Conservation (phyloP, 495 filamentous ascomycete genomes). For the Xylona heveae region DNA sequence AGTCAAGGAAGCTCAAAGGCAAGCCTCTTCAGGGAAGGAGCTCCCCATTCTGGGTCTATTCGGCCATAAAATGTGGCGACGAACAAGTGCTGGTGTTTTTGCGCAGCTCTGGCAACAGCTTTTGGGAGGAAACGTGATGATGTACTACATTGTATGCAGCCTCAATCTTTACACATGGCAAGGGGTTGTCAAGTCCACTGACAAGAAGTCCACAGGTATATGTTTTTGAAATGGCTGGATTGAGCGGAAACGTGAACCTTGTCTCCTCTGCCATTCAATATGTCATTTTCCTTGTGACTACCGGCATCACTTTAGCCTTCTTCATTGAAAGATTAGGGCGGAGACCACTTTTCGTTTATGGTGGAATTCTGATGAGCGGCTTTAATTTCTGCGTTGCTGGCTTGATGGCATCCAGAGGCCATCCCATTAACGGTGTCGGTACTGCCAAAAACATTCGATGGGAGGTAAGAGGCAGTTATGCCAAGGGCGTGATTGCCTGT, state of each 20-base stretch:
- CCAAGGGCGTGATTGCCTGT: constrained; percentile 18
- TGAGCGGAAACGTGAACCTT: constrained; percentile 1
- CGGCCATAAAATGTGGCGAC: background rate
- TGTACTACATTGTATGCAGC: background rate
- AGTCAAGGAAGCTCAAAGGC: no score
- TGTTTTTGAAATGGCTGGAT: background rate
- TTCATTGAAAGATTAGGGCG: background rate
- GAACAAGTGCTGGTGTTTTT: background rate
- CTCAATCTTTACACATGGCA: no score
- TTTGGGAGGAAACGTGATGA: background rate
- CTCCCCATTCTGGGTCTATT: background rate
- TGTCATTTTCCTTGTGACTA: background rate
- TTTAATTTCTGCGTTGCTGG: background rate
- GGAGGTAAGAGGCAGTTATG: constrained; percentile 11
- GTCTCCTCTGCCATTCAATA: background rate
- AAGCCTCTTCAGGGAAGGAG: no score
- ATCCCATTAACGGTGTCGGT: no score
- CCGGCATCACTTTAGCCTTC: background rate
- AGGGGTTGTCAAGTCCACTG: no score
- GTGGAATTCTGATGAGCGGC: background rate
- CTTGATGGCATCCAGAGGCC: no score
- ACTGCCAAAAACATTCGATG: no score
- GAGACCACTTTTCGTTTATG: background rate
- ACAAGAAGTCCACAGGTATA: no score
- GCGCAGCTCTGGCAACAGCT: background rate